These are phyloP conservation scores for Boletus vermiculosoides DNA, from an alignment of 768 basidiomycete species.

Conservation along the genomic window DNA sequence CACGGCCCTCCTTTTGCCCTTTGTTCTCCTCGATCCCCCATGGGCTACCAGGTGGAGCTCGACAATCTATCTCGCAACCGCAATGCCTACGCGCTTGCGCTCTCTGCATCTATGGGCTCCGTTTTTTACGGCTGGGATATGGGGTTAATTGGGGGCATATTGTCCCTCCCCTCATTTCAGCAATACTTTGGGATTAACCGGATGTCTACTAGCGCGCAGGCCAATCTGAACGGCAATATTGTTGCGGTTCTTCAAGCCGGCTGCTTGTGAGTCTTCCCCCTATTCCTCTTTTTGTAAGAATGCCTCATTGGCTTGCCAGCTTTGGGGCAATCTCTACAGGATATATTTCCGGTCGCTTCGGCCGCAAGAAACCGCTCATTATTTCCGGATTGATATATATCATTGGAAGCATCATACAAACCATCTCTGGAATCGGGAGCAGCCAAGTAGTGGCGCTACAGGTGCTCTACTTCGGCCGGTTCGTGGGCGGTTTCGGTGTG, in stretches of 20 bases:
- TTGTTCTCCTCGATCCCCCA: not conserved
- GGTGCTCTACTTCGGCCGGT: slow-evolving; percentile 49
- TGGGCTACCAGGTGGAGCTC: slow-evolving; percentile 30
- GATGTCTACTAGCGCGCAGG: slow-evolving; percentile 35
- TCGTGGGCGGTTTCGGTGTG: slow-evolving; percentile 60
- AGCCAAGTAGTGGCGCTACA: slow-evolving; percentile 34
- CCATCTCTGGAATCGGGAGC: slow-evolving; percentile 42
- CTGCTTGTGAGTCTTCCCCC: slow-evolving; percentile 40
- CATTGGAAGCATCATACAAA: slow-evolving; percentile 48
- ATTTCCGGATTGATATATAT: slow-evolving; percentile 46
- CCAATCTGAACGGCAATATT: slow-evolving; percentile 48
- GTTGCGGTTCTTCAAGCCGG: slow-evolving; percentile 52
- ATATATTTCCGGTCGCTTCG: slow-evolving; percentile 42
- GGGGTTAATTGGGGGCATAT: slow-evolving; percentile 50
- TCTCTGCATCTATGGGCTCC: slow-evolving; percentile 47
- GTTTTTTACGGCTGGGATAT: slow-evolving; percentile 52
- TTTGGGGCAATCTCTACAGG: slow-evolving; percentile 45
- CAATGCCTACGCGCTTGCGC: slow-evolving; percentile 46
- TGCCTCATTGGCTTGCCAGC: slow-evolving; percentile 15
- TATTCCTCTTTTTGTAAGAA: not conserved
- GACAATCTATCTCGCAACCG: slow-evolving; percentile 33
- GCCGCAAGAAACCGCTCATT: slow-evolving; percentile 46
- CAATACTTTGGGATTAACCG: slow-evolving; percentile 46
- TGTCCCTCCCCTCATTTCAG: slow-evolving; percentile 46
- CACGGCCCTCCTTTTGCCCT: not conserved